Evolutionary conservation across 2,329 filamentous ascomycete species (phyloP).

Genomic region (Dactylellina drechsleri): DNA sequence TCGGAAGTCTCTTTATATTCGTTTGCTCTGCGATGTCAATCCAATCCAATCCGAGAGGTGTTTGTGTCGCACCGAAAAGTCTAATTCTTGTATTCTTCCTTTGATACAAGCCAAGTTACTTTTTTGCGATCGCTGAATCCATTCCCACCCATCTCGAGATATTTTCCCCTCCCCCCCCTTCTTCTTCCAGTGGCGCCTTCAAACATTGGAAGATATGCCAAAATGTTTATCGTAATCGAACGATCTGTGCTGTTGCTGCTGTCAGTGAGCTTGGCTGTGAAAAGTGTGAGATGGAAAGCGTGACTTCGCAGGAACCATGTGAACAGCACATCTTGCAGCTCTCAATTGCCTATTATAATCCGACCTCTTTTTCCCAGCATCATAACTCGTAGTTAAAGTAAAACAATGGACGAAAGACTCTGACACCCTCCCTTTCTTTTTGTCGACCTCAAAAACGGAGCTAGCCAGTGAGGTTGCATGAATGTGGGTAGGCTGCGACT

Average conservation of each 20-base stretch:
- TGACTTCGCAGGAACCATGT: constrained; percentile 15
- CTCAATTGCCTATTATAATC: constrained; percentile 38
- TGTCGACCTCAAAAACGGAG: neutral
- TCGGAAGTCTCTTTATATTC: neutral
- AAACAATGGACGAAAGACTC: neutral
- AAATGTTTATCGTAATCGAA: neutral
- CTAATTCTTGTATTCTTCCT: too few species aligned
- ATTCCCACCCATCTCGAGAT: constrained; percentile 1
- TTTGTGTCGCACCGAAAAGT: neutral
- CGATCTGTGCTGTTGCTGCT: too few species aligned
- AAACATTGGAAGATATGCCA: neutral
- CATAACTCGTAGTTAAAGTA: neutral
- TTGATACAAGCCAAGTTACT: too few species aligned
- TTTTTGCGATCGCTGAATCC: neutral
- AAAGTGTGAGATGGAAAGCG: constrained; percentile 13
- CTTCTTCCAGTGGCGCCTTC: neutral
- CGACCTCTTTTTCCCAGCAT: constrained; percentile 17
- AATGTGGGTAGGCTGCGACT: too few species aligned
- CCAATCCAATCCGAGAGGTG: neutral
- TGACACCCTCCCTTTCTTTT: constrained; percentile 4
- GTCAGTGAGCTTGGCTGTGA: neutral
- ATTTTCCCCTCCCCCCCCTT: too few species aligned
- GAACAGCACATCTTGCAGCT: constrained; percentile 54
- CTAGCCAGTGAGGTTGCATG: too few species aligned
- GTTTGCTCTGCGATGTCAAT: constrained; percentile 13